Percentiles rank a stretch among this genome's conserved stretches.
These are phyloP conservation scores for Cicer cuneatum DNA, from an alignment of 306 rosid species.

Conservation along the genomic window DNA sequence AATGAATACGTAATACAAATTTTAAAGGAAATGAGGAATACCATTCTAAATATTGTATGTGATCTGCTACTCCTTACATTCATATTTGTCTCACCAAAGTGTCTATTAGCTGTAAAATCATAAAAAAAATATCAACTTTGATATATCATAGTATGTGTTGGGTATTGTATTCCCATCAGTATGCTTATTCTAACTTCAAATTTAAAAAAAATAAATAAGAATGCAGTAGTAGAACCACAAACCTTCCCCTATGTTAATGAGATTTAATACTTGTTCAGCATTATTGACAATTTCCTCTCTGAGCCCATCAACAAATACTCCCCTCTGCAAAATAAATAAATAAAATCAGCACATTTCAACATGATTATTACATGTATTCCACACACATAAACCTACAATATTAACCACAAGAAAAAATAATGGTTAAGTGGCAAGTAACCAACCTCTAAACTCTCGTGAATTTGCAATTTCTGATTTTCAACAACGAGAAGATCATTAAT, in stretches of 20 bases:
- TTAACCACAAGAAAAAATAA: neutral
- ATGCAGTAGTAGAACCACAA: slow-evolving; percentile 30
- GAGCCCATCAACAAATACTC: slow-evolving; percentile 93
- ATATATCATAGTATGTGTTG: slow-evolving; percentile 37
- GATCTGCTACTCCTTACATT: slow-evolving; percentile 95
- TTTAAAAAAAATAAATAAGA: slow-evolving; percentile 6
- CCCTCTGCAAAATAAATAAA: slow-evolving; percentile 64
- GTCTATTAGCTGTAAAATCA: slow-evolving; percentile 73
- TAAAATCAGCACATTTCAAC: slow-evolving; percentile 35
- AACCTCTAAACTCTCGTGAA: slow-evolving; percentile 97
- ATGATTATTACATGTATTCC: neutral
- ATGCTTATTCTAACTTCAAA: slow-evolving; percentile 35
- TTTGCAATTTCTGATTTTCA: slow-evolving; percentile 89
- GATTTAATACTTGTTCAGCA: slow-evolving; percentile 82
- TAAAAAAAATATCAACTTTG: slow-evolving; percentile 26
- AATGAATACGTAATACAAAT: neutral
- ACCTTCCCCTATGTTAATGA: slow-evolving; percentile 92
- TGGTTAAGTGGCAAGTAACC: slow-evolving; percentile 25
- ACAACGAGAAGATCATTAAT: slow-evolving; percentile 85
- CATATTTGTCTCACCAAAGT: slow-evolving; percentile 97
- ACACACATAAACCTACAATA: neutral
- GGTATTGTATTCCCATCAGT: too few relatives aligned
- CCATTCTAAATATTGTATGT: slow-evolving; percentile 98
- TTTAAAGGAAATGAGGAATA: slow-evolving; percentile 41
- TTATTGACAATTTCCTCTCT: slow-evolving; percentile 81